These are phyloP conservation scores for Candida nemodendra DNA, from an alignment of 805 yeast species.

Conservation along the genomic window DNA sequence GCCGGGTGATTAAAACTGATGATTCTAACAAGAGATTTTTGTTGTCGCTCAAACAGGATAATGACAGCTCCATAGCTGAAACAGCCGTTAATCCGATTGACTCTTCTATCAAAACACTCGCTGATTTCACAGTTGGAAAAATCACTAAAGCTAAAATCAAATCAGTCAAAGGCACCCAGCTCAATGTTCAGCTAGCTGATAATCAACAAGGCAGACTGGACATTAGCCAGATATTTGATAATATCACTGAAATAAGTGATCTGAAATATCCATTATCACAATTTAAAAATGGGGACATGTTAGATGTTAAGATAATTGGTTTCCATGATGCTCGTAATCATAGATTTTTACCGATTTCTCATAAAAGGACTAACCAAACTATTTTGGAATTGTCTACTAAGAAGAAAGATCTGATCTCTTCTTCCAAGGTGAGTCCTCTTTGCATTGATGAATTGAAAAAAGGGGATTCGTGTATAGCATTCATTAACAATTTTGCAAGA, in stretches of 20 bases:
- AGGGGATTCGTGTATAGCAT: constrained; percentile 56
- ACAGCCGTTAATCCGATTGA: constrained; percentile 62
- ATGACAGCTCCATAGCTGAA: constrained; percentile 22
- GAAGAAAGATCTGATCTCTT: constrained; percentile 35
- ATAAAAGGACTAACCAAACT: constrained; percentile 51
- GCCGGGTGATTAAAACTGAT: constrained; percentile 66
- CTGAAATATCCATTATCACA: constrained; percentile 53
- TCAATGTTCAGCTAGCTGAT: constrained; percentile 74
- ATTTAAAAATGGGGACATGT: constrained; percentile 55
- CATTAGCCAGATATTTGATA: constrained; percentile 63
- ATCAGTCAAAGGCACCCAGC: constrained; percentile 66
- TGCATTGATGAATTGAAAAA: constrained; percentile 42
- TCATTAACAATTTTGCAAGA: constrained; percentile 59
- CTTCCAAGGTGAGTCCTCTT: constrained; percentile 27
- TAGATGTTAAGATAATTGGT: constrained; percentile 72
- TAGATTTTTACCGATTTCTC: constrained; percentile 63
- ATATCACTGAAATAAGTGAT: constrained; percentile 53
- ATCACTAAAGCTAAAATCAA: constrained; percentile 59
- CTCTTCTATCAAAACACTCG: constrained; percentile 40
- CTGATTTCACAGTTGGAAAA: constrained; percentile 60
- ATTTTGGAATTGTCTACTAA: constrained; percentile 66
- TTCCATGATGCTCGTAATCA: constrained; percentile 70
- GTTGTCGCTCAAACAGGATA: constrained; percentile 51
- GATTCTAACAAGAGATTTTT: constrained; percentile 69
- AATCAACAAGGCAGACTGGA: constrained; percentile 79